A percentile compares a stretch with the other conserved stretches of the same genome.
phyloP scores from a whole-genome alignment of 768 basidiomycete genomes.

The Auricularia cornea region DNA sequence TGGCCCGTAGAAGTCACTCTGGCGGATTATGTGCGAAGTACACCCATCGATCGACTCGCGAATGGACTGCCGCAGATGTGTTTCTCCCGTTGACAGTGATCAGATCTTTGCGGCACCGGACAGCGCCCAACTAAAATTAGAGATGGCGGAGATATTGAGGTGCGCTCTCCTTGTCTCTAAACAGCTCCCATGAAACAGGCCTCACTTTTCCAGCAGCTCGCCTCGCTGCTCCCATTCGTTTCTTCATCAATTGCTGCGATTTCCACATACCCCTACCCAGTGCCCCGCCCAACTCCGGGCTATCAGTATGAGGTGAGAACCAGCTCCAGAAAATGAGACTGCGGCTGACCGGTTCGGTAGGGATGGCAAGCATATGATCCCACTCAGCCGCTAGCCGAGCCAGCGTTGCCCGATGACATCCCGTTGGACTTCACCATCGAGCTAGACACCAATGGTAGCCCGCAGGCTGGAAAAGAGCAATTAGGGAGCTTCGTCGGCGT shows the following conservation, averaged over 20 bases:
- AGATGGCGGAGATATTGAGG: no score
- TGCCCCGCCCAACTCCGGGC: background rate
- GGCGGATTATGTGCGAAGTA: no score
- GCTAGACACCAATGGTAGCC: background rate
- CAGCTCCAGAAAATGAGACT: background rate
- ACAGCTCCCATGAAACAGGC: no score
- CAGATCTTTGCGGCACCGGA: no score
- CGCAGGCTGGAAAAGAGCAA: constrained; percentile 30
- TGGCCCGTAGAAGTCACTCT: no score
- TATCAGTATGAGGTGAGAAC: background rate
- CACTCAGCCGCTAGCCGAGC: background rate
- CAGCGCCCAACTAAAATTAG: no score
- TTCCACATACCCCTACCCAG: background rate
- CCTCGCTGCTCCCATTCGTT: no score
- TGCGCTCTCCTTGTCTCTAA: no score
- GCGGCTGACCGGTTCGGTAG: background rate
- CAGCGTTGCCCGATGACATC: background rate
- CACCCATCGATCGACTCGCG: no score
- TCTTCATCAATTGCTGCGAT: background rate
- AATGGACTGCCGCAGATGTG: no score
- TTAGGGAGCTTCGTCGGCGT: constrained; percentile 53
- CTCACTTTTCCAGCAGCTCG: no score
- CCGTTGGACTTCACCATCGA: background rate
- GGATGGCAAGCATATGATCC: constrained; percentile 1
- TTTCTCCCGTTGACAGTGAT: no score